phyloP scores from a whole-genome alignment of 148 eudicot species.

The Linanthus parryae region DNA sequence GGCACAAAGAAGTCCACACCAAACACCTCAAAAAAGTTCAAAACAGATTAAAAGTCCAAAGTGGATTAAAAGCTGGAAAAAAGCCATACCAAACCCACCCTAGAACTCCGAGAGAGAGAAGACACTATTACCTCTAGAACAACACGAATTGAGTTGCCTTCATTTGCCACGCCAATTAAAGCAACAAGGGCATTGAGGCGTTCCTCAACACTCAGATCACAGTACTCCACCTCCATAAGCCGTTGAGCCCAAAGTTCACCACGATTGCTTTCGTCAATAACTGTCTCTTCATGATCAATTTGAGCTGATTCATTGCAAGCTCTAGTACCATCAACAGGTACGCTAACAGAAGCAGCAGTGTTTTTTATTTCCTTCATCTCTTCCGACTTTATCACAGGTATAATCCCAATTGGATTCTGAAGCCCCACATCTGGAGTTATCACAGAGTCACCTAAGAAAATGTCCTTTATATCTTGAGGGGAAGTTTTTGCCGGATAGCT shows the following conservation, averaged over 20 bases:
- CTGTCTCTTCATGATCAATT: slow-evolving; percentile 45
- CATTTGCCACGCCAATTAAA: slow-evolving; percentile 75
- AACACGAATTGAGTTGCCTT: slow-evolving; percentile 75
- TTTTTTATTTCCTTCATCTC: slow-evolving; percentile 20
- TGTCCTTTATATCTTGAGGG: slow-evolving; percentile 25
- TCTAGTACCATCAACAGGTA: slow-evolving; percentile 23
- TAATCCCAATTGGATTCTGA: slow-evolving; percentile 15
- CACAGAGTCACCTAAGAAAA: slow-evolving; percentile 10
- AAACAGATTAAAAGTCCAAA: no score
- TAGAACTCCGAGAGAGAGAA: background rate
- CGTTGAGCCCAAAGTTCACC: slow-evolving; percentile 93
- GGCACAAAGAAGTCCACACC: no score
- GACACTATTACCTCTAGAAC: slow-evolving; percentile 58
- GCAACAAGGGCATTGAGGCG: slow-evolving; percentile 88
- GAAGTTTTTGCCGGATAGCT: slow-evolving; percentile 19
- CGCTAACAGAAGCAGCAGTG: slow-evolving; percentile 29
- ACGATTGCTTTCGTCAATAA: slow-evolving; percentile 54
- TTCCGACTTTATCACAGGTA: slow-evolving; percentile 26
- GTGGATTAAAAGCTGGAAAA: no score
- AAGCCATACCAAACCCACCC: no score
- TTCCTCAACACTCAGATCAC: slow-evolving; percentile 73
- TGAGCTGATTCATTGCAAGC: slow-evolving; percentile 17
- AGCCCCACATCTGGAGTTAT: slow-evolving; percentile 23
- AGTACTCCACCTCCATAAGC: slow-evolving; percentile 77
- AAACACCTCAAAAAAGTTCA: background rate